Evolutionary conservation across 2,329 filamentous ascomycete species (phyloP).

Genomic region (Colletotrichum horii): DNA sequence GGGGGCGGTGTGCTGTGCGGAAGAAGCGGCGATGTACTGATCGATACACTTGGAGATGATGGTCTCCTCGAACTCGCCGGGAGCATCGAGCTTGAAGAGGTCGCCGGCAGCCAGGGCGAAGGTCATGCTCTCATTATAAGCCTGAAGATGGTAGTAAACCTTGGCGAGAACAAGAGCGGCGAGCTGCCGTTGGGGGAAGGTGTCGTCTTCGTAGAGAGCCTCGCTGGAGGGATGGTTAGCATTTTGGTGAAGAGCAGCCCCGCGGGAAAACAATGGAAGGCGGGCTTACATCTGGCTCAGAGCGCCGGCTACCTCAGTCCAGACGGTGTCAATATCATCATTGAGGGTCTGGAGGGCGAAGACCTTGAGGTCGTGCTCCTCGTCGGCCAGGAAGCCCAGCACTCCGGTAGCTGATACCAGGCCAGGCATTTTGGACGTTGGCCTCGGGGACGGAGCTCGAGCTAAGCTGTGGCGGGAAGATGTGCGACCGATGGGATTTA

Average conservation of each 20-base stretch:
- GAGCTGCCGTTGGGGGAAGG: slow-evolving; percentile 90
- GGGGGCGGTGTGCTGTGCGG: slow-evolving; percentile 53
- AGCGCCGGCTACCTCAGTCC: slow-evolving; percentile 94
- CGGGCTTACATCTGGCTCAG: slow-evolving; percentile 84
- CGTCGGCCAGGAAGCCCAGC: slow-evolving; percentile 92
- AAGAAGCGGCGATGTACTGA: slow-evolving; percentile 85
- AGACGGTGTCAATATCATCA: slow-evolving; percentile 94
- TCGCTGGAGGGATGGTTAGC: slow-evolving; percentile 63
- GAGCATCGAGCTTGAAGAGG: slow-evolving; percentile 89
- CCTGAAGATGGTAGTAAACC: slow-evolving; percentile 98
- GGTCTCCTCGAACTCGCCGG: slow-evolving; percentile 97
- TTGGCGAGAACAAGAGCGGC: slow-evolving; percentile 95
- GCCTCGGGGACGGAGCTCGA: slow-evolving; percentile 17
- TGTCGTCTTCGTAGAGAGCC: slow-evolving; percentile 95
- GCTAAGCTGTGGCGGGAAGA: neutral
- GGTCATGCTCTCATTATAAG: slow-evolving; percentile 99
- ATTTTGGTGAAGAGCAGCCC: slow-evolving; percentile 10
- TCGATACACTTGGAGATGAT: slow-evolving; percentile 99
- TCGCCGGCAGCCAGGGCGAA: slow-evolving; percentile 95
- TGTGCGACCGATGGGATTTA: neutral
- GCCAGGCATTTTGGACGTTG: slow-evolving; percentile 74
- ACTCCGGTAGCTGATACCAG: slow-evolving; percentile 94
- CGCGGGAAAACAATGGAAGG: neutral
- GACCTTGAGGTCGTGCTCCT: slow-evolving; percentile 90
- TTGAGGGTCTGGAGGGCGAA: slow-evolving; percentile 96